These are phyloP conservation scores for Iris macrosiphon DNA, from an alignment of 106 monocot species.

Conservation along the genomic window DNA sequence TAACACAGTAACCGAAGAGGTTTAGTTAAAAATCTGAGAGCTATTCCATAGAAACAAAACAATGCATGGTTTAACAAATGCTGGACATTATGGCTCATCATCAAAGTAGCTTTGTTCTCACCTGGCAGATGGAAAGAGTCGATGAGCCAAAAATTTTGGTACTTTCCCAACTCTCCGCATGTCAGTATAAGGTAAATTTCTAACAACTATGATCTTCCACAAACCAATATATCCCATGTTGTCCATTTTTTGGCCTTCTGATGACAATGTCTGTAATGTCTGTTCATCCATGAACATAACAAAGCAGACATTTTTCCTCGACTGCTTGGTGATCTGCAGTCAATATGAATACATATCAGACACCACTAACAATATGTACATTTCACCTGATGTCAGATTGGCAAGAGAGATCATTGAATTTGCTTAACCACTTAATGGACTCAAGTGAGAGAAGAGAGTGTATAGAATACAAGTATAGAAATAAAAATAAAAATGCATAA, in stretches of 20 bases:
- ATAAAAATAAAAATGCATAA: too few relatives aligned
- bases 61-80: neutral
- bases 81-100: neutral
- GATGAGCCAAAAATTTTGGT: slow-evolving; percentile 85
- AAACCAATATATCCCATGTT: slow-evolving; percentile 66
- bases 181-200: slow-evolving; percentile 71
- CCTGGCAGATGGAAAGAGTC: slow-evolving; percentile 88
- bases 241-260: slow-evolving; percentile 76
- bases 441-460: too few relatives aligned
- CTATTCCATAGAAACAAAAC: neutral
- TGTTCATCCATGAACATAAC: slow-evolving; percentile 86
- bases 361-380: neutral
- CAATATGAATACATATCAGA: neutral
- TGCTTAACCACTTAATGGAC: too few relatives aligned
- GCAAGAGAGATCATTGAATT: too few relatives aligned
- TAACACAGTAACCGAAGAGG: too few relatives aligned
- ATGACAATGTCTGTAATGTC: slow-evolving; percentile 55
- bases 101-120: slow-evolving; percentile 15
- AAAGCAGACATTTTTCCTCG: slow-evolving; percentile 88
- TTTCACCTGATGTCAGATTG: too few relatives aligned
- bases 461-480: too few relatives aligned
- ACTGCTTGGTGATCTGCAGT: slow-evolving; percentile 67
- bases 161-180: slow-evolving; percentile 94
- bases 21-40: neutral
- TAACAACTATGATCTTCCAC: slow-evolving; percentile 79